These are phyloP conservation scores for Falciphora oryzae DNA, from an alignment of 2,329 filamentous ascomycete genomes.

Conservation along the genomic window DNA sequence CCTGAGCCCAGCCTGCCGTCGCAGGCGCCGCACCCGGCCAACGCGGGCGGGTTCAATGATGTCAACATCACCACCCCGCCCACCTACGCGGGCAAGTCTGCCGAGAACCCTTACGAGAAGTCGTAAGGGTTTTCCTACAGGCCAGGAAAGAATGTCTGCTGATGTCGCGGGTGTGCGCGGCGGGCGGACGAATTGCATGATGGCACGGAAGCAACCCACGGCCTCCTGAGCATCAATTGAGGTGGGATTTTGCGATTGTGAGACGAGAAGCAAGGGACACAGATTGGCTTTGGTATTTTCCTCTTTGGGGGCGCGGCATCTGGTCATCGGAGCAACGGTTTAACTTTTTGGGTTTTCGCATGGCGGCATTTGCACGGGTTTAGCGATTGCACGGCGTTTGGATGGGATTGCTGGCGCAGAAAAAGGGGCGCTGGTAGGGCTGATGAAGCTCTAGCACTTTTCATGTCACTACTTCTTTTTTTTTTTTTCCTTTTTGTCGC, in stretches of 20 bases:
- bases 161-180: background rate
- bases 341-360: background rate
- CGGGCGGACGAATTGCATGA: background rate
- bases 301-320: background rate
- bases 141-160: background rate
- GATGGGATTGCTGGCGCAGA: too few species aligned
- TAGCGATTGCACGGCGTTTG: background rate
- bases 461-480: background rate
- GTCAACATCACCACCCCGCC: background rate
- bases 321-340: background rate
- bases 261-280: background rate
- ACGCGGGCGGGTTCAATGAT: background rate
- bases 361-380: background rate
- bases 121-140: background rate
- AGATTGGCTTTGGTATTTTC: background rate
- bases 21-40: background rate
- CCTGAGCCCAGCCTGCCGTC: background rate
- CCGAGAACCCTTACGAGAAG: background rate
- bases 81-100: background rate
- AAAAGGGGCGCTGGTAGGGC: background rate
- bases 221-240: too few species aligned
- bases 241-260: background rate
- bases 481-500: background rate
- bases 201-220: background rate
- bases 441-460: background rate